Conservation (phyloP, 805 yeast genomes). For the Spathaspora gorwiae region DNA sequence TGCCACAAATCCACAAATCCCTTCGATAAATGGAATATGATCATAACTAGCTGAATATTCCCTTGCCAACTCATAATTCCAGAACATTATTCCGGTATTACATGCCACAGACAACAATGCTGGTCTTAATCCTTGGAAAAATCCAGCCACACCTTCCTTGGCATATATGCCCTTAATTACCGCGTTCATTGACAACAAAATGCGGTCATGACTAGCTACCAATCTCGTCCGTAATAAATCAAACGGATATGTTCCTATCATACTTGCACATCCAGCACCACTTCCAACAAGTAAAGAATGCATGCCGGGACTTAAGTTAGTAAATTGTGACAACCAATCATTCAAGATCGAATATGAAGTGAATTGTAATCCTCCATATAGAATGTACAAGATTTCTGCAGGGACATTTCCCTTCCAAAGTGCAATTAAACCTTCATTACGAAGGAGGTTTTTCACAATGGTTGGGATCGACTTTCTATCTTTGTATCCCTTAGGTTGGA, state of each 20-base stretch:
- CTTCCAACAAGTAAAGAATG: conserved; percentile 65
- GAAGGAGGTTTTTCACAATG: conserved; percentile 41
- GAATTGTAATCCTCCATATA: conserved; percentile 86
- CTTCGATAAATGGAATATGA: conserved; percentile 41
- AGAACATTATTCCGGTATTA: conserved; percentile 71
- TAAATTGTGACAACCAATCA: conserved; percentile 29
- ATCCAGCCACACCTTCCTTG: conserved; percentile 39
- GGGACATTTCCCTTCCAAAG: conserved; percentile 98
- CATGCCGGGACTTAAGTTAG: conserved; percentile 27
- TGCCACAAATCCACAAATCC: conserved; percentile 66
- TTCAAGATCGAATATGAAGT: conserved; percentile 61
- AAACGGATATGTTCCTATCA: conserved; percentile 77
- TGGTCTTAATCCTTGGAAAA: conserved; percentile 47
- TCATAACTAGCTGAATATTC: conserved; percentile 23
- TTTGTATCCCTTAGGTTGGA: conserved; percentile 34
- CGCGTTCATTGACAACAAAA: conserved; percentile 34
- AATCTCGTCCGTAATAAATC: conserved; percentile 85
- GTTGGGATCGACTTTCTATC: conserved; percentile 23
- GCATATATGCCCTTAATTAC: conserved; percentile 22
- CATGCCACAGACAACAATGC: conserved; percentile 62
- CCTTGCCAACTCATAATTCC: conserved; percentile 55
- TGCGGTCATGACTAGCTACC: conserved; percentile 53
- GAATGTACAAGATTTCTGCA: conserved; percentile 78
- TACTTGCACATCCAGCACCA: conserved; percentile 71
- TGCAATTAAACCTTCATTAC: conserved; percentile 66